A percentile compares a stretch with the other conserved stretches of the same genome.
Evolutionary conservation across 164 flowering plant genomes (phyloP).

Genomic region (Buxus sempervirens): DNA sequence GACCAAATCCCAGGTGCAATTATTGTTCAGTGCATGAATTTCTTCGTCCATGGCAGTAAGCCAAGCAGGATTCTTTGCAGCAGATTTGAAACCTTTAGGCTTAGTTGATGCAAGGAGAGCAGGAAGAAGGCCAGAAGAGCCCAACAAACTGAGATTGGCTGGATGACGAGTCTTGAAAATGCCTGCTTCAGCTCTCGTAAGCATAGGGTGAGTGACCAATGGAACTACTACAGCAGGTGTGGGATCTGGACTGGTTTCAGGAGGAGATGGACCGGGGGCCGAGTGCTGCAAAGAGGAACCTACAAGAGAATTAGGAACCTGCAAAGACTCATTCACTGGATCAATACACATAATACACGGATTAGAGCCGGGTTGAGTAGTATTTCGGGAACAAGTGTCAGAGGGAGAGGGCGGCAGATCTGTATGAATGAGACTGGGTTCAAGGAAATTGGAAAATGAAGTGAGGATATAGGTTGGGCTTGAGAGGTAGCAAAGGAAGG

Average conservation of each 20-base stretch:
- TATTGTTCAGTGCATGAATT: neutral
- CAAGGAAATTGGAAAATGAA: neutral
- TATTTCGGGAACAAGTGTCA: neutral
- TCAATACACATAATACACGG: neutral
- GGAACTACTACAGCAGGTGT: neutral
- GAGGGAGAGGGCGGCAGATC: neutral
- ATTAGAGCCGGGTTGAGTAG: neutral
- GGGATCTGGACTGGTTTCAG: neutral
- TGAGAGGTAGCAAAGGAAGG: neutral
- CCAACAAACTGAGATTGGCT: neutral
- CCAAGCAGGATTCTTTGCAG: conserved; percentile 4
- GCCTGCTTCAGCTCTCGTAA: neutral
- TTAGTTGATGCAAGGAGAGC: conserved; percentile 1
- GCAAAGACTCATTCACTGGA: neutral
- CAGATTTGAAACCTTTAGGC: conserved; percentile 1
- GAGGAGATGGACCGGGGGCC: neutral
- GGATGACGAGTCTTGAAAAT: neutral
- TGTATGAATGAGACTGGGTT: neutral
- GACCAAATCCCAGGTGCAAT: neutral
- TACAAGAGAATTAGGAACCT: conserved; percentile 3
- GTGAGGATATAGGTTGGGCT: neutral
- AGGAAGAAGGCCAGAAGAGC: neutral
- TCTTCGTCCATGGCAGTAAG: conserved; percentile 4
- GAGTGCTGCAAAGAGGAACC: conserved; percentile 5
- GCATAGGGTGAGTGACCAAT: neutral